Percentiles rank a stretch among this genome's conserved stretches.
phyloP scores from a whole-genome alignment of 345 rosid species.

The Brassica juncea region DNA sequence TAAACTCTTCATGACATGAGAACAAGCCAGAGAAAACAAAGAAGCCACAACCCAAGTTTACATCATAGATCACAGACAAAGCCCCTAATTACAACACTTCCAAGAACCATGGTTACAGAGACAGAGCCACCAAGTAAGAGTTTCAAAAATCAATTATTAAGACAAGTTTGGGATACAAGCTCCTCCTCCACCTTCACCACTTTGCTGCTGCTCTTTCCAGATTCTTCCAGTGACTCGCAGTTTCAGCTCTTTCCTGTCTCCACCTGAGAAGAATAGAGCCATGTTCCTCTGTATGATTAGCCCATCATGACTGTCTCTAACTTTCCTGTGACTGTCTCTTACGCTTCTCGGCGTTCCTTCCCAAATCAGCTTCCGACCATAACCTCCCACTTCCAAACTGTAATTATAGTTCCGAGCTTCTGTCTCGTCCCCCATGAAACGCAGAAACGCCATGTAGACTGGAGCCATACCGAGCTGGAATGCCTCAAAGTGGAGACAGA shows the following conservation, averaged over 20 bases:
- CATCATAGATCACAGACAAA: slow-evolving; percentile 12
- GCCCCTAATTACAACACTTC: slow-evolving; percentile 34
- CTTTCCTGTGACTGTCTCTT: slow-evolving; percentile 92
- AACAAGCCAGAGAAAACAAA: background rate
- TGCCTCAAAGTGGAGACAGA: slow-evolving; percentile 97
- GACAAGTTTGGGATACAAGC: slow-evolving; percentile 89
- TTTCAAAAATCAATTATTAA: slow-evolving; percentile 30
- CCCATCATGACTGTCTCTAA: slow-evolving; percentile 90
- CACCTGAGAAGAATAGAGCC: slow-evolving; percentile 97
- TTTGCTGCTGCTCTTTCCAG: slow-evolving; percentile 94
- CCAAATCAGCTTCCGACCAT: slow-evolving; percentile 87
- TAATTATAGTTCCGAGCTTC: slow-evolving; percentile 87
- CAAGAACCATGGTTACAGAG: slow-evolving; percentile 28
- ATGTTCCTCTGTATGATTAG: slow-evolving; percentile 84
- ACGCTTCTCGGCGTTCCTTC: slow-evolving; percentile 90
- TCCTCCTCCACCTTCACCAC: slow-evolving; percentile 79
- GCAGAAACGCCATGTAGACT: slow-evolving; percentile 93
- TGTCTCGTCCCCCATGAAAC: slow-evolving; percentile 91
- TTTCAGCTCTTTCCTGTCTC: slow-evolving; percentile 90
- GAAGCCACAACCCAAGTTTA: slow-evolving; percentile 27
- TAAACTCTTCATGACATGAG: slow-evolving; percentile 26
- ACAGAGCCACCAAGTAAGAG: slow-evolving; percentile 7
- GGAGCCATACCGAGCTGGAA: slow-evolving; percentile 98
- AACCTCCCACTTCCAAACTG: slow-evolving; percentile 95
- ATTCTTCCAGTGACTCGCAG: slow-evolving; percentile 88